Percentiles rank a stretch among this genome's conserved stretches.
These are phyloP conservation scores for Pleurotus cornucopiae DNA, from an alignment of 768 basidiomycete species.

Conservation along the genomic window DNA sequence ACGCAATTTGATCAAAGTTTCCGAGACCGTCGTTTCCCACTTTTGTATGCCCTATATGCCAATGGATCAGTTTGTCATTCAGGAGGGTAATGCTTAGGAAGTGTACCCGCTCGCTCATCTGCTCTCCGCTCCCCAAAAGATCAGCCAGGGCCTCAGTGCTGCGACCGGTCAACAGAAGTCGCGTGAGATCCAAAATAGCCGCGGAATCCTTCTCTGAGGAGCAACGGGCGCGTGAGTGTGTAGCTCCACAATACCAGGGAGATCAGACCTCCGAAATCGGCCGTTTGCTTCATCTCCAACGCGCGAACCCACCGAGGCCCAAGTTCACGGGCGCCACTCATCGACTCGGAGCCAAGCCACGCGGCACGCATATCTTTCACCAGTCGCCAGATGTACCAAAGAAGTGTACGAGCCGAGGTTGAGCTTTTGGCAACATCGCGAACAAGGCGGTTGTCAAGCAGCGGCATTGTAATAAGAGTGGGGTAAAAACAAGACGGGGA, in stretches of 20 bases:
- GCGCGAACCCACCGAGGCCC: slow-evolving; percentile 71
- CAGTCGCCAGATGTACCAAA: slow-evolving; percentile 67
- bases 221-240: slow-evolving; percentile 10
- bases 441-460: slow-evolving; percentile 49
- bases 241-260: slow-evolving; percentile 6
- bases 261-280: slow-evolving; percentile 62
- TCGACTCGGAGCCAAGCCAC: slow-evolving; percentile 71
- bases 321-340: slow-evolving; percentile 64
- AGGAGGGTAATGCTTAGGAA: slow-evolving; percentile 7
- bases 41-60: slow-evolving; percentile 64
- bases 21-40: slow-evolving; percentile 74
- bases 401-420: slow-evolving; percentile 64
- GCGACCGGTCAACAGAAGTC: slow-evolving; percentile 65
- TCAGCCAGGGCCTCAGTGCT: slow-evolving; percentile 68
- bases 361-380: slow-evolving; percentile 66
- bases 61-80: slow-evolving; percentile 16
- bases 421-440: slow-evolving; percentile 72
- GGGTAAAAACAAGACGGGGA: slow-evolving; percentile 36
- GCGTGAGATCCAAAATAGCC: slow-evolving; percentile 68
- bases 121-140: slow-evolving; percentile 73
- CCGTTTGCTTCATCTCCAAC: slow-evolving; percentile 59
- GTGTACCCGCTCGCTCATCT: slow-evolving; percentile 77
- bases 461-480: slow-evolving; percentile 45
- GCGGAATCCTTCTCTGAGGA: slow-evolving; percentile 53
- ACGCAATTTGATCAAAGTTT: slow-evolving; percentile 67